A percentile compares a stretch with the other conserved stretches of the same genome.
These are phyloP conservation scores for Cryptosporidium muris DNA, from an alignment of 169 alveolate species.

Conservation along the genomic window DNA sequence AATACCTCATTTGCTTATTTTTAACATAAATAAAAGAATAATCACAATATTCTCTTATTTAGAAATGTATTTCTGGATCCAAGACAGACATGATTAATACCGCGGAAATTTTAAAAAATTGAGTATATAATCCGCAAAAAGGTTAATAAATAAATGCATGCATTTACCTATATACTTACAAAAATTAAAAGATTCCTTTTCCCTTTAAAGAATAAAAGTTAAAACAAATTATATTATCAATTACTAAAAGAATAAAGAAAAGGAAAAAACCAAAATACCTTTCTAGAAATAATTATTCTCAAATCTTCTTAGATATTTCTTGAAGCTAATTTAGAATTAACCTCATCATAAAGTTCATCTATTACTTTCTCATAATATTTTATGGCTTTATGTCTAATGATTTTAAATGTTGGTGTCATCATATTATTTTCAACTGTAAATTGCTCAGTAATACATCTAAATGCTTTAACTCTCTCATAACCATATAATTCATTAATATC, in stretches of 20 bases:
- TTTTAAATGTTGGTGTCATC: constrained; percentile 73
- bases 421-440: constrained; percentile 61
- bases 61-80: too few species aligned
- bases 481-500: constrained; percentile 33
- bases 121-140: too few species aligned
- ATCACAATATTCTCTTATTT: too few species aligned
- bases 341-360: constrained; percentile 39
- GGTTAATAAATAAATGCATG: too few species aligned
- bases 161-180: too few species aligned
- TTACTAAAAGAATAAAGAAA: background rate
- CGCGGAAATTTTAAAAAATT: too few species aligned
- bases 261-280: background rate
- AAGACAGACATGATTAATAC: too few species aligned
- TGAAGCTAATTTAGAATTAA: background rate
- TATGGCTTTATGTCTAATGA: constrained; percentile 70
- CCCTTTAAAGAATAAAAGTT: background rate
- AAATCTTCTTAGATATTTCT: background rate
- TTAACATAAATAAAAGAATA: too few species aligned
- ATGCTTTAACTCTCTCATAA: constrained; percentile 67
- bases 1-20: too few species aligned
- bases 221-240: background rate
- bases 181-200: too few species aligned
- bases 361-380: constrained; percentile 28
- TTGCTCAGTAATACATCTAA: constrained; percentile 59
- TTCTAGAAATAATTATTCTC: background rate